Conservation (phyloP, 2,329 filamentous ascomycete genomes). For the Dryadomyces quercus-mongolicae region DNA sequence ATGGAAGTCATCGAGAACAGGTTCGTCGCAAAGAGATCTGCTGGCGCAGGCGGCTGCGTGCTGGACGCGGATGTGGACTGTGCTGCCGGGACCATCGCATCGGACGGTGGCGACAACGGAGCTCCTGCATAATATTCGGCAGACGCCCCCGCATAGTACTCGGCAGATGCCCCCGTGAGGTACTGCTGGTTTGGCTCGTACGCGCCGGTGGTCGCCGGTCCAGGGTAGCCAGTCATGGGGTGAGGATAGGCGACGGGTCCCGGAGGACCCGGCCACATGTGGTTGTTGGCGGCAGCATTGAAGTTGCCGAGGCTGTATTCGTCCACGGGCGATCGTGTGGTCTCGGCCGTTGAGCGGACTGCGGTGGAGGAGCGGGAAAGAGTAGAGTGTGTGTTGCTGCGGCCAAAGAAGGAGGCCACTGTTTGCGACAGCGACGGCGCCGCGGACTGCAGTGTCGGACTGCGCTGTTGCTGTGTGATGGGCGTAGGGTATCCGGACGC, state of each 20-base stretch:
- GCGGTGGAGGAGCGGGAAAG: not conserved
- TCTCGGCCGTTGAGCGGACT: not conserved
- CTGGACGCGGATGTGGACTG: not conserved
- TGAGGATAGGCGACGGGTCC: not conserved
- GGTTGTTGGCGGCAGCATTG: slow-evolving; percentile 3
- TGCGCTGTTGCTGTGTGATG: slow-evolving; percentile 3
- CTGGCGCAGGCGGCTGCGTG: no score
- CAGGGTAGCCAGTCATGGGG: not conserved
- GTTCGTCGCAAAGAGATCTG: not conserved
- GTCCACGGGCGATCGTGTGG: slow-evolving; percentile 1
- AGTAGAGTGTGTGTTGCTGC: slow-evolving; percentile 5
- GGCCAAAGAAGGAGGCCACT: slow-evolving; percentile 10
- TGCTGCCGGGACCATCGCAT: slow-evolving; percentile 3
- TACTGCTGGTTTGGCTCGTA: slow-evolving; percentile 9
- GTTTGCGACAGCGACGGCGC: slow-evolving; percentile 3
- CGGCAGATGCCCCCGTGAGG: slow-evolving; percentile 8
- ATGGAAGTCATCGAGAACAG: slow-evolving; percentile 6
- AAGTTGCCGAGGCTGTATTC: slow-evolving; percentile 2
- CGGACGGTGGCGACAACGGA: slow-evolving; percentile 15
- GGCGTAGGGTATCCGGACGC: not conserved
- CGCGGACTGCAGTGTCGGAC: slow-evolving; percentile 5
- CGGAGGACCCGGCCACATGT: slow-evolving; percentile 9
- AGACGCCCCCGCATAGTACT: slow-evolving; percentile 11
- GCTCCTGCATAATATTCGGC: slow-evolving; percentile 16
- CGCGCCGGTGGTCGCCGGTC: no score